Evolutionary conservation across 495 filamentous ascomycete genomes (phyloP), one percentile per base, ranked within the genome.

Genomic region (Polyplosphaeria fusca): DNA sequence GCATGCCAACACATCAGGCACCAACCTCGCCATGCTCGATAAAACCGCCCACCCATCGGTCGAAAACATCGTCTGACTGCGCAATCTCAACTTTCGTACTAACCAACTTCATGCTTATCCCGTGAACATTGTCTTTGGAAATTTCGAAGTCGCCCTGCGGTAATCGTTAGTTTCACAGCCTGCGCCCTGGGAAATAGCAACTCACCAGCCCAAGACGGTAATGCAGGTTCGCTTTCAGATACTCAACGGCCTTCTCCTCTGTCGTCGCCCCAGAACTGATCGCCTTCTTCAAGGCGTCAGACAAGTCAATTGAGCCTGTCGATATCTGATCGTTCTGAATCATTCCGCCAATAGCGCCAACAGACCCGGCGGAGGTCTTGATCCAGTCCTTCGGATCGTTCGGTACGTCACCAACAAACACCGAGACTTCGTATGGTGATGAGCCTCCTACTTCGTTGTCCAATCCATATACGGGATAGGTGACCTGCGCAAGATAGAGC

Each of bases 401-500:
- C 3, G 3, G 12, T 7, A 74, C 65, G 3, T 70, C 61, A 12
- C 83, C 82, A 12, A 86, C 57, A 70, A 85, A 88, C 47, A 87
- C 61, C 55, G 79, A 76, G 42, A 88, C 70, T 26, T 73, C 76
- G 66, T 81, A 82, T 1, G 78, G 30, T 9, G 53, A 32, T 11
- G 25, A 14, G 18, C 47, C 47, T 25, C 47, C 47, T 18, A n/a
- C 27, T 18, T 32, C 74, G 19, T 73, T 73, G 23, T 74, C 62
- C 22, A 86, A 67, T 16, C 77, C 81, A 45, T 77, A 78, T 58
- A 79, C 81, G 23, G 71, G 67, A 13, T 82, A 79, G 4, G 64
- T 64, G 53, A 88, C 73, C 64, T 82, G 83, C 51, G 76, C 77
- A n/a, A 79, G 71, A 77, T 83, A 88, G 13, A 47, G 16, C 22